A percentile compares a stretch with the other conserved stretches of the same genome.
phyloP scores from a whole-genome alignment of 2,329 filamentous ascomycete genomes.

The Cadophora malorum region DNA sequence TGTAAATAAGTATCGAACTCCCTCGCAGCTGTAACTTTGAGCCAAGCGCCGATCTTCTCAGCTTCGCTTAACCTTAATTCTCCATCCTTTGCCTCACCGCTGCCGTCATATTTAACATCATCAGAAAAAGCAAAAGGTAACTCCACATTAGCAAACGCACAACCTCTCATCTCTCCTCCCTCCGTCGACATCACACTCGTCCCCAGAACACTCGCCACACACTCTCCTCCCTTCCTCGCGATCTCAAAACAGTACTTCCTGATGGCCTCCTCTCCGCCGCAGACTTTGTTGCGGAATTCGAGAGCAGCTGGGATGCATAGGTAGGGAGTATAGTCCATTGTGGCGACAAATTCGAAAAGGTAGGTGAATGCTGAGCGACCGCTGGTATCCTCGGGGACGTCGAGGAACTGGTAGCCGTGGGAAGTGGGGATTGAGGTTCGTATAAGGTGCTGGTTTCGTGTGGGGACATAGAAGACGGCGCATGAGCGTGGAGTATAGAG shows the following conservation, averaged over 20 bases:
- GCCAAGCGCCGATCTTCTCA: slow-evolving; percentile 61
- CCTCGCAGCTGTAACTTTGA: slow-evolving; percentile 50
- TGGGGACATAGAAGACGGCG: slow-evolving; percentile 80
- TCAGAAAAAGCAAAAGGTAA: slow-evolving; percentile 62
- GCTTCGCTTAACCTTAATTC: slow-evolving; percentile 49
- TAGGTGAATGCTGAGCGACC: slow-evolving; percentile 62
- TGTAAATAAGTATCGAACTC: slow-evolving; percentile 70
- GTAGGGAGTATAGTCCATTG: slow-evolving; percentile 74
- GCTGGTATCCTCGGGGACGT: slow-evolving; percentile 46
- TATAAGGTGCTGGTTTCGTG: slow-evolving; percentile 79
- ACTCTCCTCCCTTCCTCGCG: slow-evolving; percentile 66
- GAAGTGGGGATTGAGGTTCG: slow-evolving; percentile 79
- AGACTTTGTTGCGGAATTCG: slow-evolving; percentile 69
- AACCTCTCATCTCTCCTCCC: slow-evolving; percentile 64
- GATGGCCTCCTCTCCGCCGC: slow-evolving; percentile 77
- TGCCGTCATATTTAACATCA: not conserved
- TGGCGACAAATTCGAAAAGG: slow-evolving; percentile 80
- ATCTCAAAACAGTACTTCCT: slow-evolving; percentile 66
- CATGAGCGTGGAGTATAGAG: slow-evolving; percentile 81
- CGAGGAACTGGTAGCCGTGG: slow-evolving; percentile 66
- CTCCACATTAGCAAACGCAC: slow-evolving; percentile 74
- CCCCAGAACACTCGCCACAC: slow-evolving; percentile 66
- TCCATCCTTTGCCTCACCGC: slow-evolving; percentile 20
- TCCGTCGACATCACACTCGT: slow-evolving; percentile 75
- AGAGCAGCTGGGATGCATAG: slow-evolving; percentile 76